Percentiles rank a stretch among this genome's conserved stretches.
These are phyloP conservation scores for Inga oerstediana DNA, from an alignment of 306 rosid species.

Conservation along the genomic window DNA sequence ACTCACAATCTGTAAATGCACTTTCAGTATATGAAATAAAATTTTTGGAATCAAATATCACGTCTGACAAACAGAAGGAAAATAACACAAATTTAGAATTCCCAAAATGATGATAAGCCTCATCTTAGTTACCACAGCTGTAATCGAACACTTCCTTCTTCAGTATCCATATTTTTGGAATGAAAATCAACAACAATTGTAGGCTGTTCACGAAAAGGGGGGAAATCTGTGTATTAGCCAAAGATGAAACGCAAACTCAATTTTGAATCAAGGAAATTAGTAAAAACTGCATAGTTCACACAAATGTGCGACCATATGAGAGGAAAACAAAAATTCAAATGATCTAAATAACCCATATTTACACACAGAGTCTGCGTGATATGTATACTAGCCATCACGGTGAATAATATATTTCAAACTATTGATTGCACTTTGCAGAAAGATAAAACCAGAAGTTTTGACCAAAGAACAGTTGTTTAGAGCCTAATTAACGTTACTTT, in stretches of 20 bases:
- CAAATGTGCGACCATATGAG: not conserved
- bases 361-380: no score
- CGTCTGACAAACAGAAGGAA: not conserved
- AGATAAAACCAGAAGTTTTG: no score
- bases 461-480: not conserved
- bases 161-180: slow-evolving; percentile 54
- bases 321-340: no score
- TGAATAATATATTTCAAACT: not conserved
- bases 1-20: slow-evolving; percentile 8
- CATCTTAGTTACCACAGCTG: slow-evolving; percentile 46
- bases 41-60: not conserved
- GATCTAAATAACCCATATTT: no score
- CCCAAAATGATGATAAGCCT: slow-evolving; percentile 4
- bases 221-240: not conserved
- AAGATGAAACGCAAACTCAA: not conserved
- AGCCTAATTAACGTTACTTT: not conserved
- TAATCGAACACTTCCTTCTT: slow-evolving; percentile 53
- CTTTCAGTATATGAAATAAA: not conserved
- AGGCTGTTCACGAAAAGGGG: slow-evolving; percentile 31
- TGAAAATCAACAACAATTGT: slow-evolving; percentile 54
- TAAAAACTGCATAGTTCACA: not conserved
- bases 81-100: not conserved
- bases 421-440: no score
- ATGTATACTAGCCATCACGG: no score
- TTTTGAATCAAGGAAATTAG: not conserved